Conservation (phyloP, 345 rosid species). For the Eutrema heterophyllum region DNA sequence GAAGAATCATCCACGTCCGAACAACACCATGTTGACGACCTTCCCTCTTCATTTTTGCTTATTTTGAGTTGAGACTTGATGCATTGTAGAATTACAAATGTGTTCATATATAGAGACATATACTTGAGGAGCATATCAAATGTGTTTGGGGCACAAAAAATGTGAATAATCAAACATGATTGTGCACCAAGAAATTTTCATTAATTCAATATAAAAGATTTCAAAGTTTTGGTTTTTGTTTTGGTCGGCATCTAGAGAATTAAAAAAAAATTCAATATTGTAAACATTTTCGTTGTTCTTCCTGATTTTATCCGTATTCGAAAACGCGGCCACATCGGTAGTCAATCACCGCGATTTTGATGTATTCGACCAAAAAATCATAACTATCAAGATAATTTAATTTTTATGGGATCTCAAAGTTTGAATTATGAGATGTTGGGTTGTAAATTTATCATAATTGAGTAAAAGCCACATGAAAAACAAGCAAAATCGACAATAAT, state of each 20-base stretch:
- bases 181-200: neutral
- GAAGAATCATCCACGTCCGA: slow-evolving; percentile 12
- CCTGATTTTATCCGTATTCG: neutral
- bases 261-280: neutral
- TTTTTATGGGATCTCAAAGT: too few relatives aligned
- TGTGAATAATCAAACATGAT: slow-evolving; percentile 12
- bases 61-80: neutral
- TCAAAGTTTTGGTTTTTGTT: neutral
- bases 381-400: too few relatives aligned
- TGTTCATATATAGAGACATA: neutral
- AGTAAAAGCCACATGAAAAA: too few relatives aligned
- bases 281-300: neutral
- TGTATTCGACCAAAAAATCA: too few relatives aligned
- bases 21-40: slow-evolving; percentile 26
- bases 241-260: neutral
- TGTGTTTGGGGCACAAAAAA: slow-evolving; percentile 16
- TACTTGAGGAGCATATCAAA: neutral
- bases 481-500: too few relatives aligned
- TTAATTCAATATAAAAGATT: neutral
- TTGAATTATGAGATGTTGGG: too few relatives aligned
- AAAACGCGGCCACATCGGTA: too few relatives aligned
- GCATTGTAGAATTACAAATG: neutral
- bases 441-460: too few relatives aligned
- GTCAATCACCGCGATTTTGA: too few relatives aligned
- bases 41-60: slow-evolving; percentile 23